A percentile compares a stretch with the other conserved stretches of the same genome.
Conservation (phyloP, 225 moss, liverwort and hornwort genomes). For the Polytrichum formosum region DNA sequence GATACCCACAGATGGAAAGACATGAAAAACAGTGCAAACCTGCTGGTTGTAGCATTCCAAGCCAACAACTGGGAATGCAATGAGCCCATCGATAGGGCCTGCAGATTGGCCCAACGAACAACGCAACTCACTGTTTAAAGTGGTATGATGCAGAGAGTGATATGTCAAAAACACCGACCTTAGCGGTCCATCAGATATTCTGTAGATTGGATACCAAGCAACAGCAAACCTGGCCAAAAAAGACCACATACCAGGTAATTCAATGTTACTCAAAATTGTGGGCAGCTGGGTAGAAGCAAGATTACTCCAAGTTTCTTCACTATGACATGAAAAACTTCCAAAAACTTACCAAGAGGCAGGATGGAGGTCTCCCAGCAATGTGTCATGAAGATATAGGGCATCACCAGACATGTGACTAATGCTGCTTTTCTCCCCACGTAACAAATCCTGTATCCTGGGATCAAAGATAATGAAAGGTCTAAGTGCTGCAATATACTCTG, state of each 20-base stretch:
- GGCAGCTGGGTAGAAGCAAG: neutral
- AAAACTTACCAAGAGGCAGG: slow-evolving; percentile 53
- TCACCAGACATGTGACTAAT: slow-evolving; percentile 39
- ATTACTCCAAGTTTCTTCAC: neutral
- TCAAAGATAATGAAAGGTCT: neutral
- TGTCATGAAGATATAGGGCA: slow-evolving; percentile 22
- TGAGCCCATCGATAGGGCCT: slow-evolving; percentile 7
- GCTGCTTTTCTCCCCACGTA: slow-evolving; percentile 18
- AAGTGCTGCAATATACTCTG: no score
- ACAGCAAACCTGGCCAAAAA: slow-evolving; percentile 50
- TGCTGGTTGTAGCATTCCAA: slow-evolving; percentile 55
- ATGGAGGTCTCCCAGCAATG: slow-evolving; percentile 42
- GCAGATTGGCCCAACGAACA: slow-evolving; percentile 14
- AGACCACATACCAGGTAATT: neutral
- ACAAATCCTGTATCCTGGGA: slow-evolving; percentile 45
- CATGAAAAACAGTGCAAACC: slow-evolving; percentile 17
- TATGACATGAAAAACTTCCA: neutral
- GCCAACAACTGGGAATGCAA: slow-evolving; percentile 51
- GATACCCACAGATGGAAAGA: neutral
- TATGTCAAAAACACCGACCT: slow-evolving; percentile 62
- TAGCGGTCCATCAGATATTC: slow-evolving; percentile 51
- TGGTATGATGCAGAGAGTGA: slow-evolving; percentile 47
- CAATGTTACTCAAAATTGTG: neutral
- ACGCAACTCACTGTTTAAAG: slow-evolving; percentile 18
- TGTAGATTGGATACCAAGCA: slow-evolving; percentile 66